Base-by-base conservation (phyloP, 2,329 filamentous ascomycete genomes). In the Cadophora malorum region DNA sequence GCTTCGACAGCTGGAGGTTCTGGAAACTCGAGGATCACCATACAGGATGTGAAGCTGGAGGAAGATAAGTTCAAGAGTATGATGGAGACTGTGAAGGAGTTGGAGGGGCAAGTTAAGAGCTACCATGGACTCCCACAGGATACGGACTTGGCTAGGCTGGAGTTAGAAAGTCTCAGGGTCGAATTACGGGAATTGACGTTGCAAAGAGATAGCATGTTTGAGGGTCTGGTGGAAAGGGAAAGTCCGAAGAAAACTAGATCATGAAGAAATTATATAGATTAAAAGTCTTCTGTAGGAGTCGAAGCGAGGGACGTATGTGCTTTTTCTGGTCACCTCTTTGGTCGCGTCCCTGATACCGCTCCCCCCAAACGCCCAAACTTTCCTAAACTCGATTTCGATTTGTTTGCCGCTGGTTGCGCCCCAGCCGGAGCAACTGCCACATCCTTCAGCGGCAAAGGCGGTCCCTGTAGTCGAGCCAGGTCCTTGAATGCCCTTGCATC, bases 51-150 rank as follows among this genome's bases (percentile, higher is more conserved):
- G 0, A 80, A 84, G 9, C 78, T 78, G 2, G 84, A 90, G 71
- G 89, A 93, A 76, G 81, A 84, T 23, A 82, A 83, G 3, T 87
- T 91, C 33, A 77, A 87, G 25, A 80, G 80, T 1, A 78, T 95
- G 50, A 81, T 90, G 45, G 80, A 84, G 4, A 79, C 79, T 33
- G 89, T 91, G 66, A 85, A 84, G 70, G 82, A 82, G 9, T 79
- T 94, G 53, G 89, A 92, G 67, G 78, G 79, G 1, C 86, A 90
- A 69, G 82, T 95, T 21, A 83, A 83, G 47, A 84, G 83, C 25
- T 97, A 93, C 72, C 86, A 89, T 64, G 89, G 90, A 7, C 79
- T 97, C 68, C 91, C 94, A 1, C 89, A 88, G 6, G 89, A 97
- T 75, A 80, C 86, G 9, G 85, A 89, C 59, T 84, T 86, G 58